Conservation (phyloP, 1,284 basidiomycete genomes). For the Ganoderma lingzhi region DNA sequence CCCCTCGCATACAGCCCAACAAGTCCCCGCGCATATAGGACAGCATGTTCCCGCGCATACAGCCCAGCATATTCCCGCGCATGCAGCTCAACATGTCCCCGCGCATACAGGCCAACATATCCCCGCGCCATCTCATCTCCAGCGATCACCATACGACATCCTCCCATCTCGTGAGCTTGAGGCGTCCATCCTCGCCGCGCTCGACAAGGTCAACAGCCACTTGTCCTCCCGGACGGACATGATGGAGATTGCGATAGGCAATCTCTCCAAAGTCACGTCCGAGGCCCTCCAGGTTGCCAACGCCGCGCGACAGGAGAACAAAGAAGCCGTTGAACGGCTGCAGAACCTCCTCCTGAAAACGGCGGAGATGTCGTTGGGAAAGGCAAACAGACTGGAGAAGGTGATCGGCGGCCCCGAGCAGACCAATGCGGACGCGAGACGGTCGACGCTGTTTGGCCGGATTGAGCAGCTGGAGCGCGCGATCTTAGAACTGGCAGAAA, state of each 20-base stretch:
- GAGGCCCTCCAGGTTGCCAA: slow-evolving; percentile 19
- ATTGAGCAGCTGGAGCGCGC: slow-evolving; percentile 26
- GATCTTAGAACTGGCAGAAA: slow-evolving; percentile 25
- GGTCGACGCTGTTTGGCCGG: slow-evolving; percentile 15
- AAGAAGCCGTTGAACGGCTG: slow-evolving; percentile 16
- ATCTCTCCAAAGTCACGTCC: slow-evolving; percentile 12
- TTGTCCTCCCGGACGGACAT: slow-evolving; percentile 14
- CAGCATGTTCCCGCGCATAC: background rate
- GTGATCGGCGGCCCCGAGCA: slow-evolving; percentile 15
- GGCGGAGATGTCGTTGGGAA: slow-evolving; percentile 11
- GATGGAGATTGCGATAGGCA: slow-evolving; percentile 22
- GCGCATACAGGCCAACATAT: background rate
- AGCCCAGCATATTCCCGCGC: background rate
- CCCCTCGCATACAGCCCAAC: background rate
- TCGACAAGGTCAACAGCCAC: slow-evolving; percentile 13
- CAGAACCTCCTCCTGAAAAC: slow-evolving; percentile 12
- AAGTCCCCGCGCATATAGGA: background rate
- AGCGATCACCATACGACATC: background rate
- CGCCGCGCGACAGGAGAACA: slow-evolving; percentile 17
- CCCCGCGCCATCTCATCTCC: background rate
- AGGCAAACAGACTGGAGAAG: slow-evolving; percentile 14
- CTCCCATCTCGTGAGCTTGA: slow-evolving; percentile 17
- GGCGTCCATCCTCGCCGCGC: background rate
- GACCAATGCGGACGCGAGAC: background rate
- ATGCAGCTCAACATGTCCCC: background rate